A percentile compares a stretch with the other conserved stretches of the same genome.
These are phyloP conservation scores for Pestalotiopsis fici DNA, from an alignment of 2,329 filamentous ascomycete species.

Conservation along the genomic window DNA sequence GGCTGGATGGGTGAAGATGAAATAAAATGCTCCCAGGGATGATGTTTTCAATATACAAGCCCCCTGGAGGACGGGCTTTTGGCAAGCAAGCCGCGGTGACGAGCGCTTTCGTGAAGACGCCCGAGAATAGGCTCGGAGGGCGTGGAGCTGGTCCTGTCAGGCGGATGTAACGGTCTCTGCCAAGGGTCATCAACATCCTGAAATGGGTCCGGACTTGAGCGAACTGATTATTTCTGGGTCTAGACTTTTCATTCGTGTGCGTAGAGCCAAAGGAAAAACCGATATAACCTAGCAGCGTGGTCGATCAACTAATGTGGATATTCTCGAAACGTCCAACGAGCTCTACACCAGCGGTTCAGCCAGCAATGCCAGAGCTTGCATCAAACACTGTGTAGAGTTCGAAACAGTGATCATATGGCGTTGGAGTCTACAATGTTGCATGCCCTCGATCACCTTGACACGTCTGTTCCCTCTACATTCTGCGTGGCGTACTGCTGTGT, in stretches of 20 bases:
- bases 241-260: not conserved
- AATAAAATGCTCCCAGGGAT: not conserved
- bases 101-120: not conserved
- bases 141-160: not conserved
- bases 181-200: not conserved
- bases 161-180: not conserved
- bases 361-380: not conserved
- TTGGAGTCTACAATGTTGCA: not conserved
- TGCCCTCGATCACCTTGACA: not conserved
- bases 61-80: not conserved
- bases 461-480: not conserved
- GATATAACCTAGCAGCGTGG: not conserved
- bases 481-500: not conserved
- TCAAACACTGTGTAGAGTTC: not conserved
- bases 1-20: not conserved
- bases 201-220: not conserved
- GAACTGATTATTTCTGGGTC: not conserved
- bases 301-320: not conserved
- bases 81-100: not conserved
- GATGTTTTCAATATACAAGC: not conserved
- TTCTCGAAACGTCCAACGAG: not conserved
- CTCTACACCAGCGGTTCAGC: not conserved
- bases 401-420: not conserved
- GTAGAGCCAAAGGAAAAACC: not conserved
- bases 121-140: not conserved